Percentiles rank a stretch among this genome's conserved stretches.
These are phyloP conservation scores for Pistacia vera DNA, from an alignment of 345 rosid species.

Conservation along the genomic window DNA sequence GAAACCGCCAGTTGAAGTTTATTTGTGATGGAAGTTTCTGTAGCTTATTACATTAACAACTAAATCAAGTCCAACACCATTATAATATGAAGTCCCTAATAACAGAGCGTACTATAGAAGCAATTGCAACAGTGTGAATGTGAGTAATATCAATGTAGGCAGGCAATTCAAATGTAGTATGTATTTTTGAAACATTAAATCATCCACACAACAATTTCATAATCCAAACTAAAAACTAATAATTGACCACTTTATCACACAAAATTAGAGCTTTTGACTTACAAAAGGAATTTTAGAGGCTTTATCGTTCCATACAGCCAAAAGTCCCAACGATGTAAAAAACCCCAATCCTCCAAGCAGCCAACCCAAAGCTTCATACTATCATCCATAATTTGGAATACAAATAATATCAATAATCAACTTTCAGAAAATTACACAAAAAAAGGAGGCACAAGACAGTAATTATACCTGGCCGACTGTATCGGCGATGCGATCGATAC, in stretches of 20 bases:
- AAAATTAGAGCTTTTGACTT: constrained; percentile 34
- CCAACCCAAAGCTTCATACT: constrained; percentile 99
- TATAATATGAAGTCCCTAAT: not conserved
- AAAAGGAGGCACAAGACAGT: not conserved
- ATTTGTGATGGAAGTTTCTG: not conserved
- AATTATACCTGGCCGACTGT: constrained; percentile 82
- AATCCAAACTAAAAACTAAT: not conserved
- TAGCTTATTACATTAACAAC: not conserved
- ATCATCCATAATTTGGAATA: constrained; percentile 14
- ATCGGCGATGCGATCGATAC: constrained; percentile 97
- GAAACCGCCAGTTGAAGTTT: not conserved
- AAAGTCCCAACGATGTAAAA: constrained; percentile 69
- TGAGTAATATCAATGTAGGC: no score
- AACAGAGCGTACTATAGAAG: no score
- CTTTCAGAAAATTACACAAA: not conserved
- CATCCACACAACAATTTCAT: not conserved
- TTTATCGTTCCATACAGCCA: constrained; percentile 88
- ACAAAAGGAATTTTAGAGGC: constrained; percentile 89
- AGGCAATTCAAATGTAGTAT: no score
- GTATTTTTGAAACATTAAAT: no score
- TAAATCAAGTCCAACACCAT: not conserved
- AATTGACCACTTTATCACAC: no score
- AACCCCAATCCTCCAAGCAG: constrained; percentile 87
- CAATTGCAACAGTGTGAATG: no score
- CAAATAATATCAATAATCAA: not conserved